Base-by-base conservation (phyloP, 2,329 filamentous ascomycete genomes). In the Leptographium lundbergii region DNA sequence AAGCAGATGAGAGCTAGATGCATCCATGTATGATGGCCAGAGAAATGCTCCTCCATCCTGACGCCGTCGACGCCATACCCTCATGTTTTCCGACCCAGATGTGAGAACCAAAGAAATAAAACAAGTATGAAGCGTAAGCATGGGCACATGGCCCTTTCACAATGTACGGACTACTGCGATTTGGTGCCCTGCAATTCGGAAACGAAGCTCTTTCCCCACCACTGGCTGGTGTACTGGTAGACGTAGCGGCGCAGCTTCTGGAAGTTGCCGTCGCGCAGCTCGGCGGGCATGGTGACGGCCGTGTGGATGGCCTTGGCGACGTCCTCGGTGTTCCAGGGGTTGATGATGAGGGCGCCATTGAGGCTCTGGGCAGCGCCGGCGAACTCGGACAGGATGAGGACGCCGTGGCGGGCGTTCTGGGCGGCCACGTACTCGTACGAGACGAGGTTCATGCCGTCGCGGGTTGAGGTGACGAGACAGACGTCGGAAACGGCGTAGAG, bases 261-360 rank as follows among this genome's bases (percentile, higher is more conserved):
- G 75, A 89, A 96, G 73, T 96, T 96, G 60, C 86, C 77, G 61
- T 86, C 84, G 57, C 91, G 85, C 74, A 94, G 88, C 72, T 96
- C 91, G 22, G 91, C 84, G 57, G 87, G 87, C 90, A 97, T 96
- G 58, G 91, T 96, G 51, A 97, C 91, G n/a, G 92, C 90, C 65
- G 96, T 91, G 72, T 96, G 88, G 65, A 97, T 91, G 6, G 91
- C 89, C 67, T 91, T 89, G 48, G 92, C 91, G 45, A 97, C 78
- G 72, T 97, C 92, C 69, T 96, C 91, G 0, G 91, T 96, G 71
- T 97, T 97, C 94, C 94, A 99, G 1, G 94, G 94, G 73, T 99
- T 99, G 68, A 97, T 89, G 58, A 97, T 91, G 57, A 97, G 79
- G 66, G 89, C 91, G 61, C 92, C 92, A 65, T 95, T 96, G 60